Percentiles rank a stretch among this genome's conserved stretches.
phyloP scores from a whole-genome alignment of 2,329 filamentous ascomycete species.

The Thyridium curvatum region DNA sequence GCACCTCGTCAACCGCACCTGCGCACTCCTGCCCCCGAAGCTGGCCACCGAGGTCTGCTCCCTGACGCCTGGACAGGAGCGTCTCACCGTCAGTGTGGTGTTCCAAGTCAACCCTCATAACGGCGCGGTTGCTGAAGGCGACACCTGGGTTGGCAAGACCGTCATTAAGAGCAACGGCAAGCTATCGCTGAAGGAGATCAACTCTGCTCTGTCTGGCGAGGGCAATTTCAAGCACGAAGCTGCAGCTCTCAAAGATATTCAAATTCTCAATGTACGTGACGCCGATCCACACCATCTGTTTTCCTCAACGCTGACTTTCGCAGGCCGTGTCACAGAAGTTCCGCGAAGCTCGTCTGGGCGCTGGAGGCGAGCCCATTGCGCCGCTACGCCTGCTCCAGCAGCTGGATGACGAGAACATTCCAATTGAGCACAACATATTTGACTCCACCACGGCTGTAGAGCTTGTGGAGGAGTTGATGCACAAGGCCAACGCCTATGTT shows the following conservation, averaged over 20 bases:
- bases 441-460: slow-evolving; percentile 85
- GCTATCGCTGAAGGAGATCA: slow-evolving; percentile 78
- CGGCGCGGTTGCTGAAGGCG: slow-evolving; percentile 72
- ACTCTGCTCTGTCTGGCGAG: slow-evolving; percentile 66
- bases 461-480: slow-evolving; percentile 88
- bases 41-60: slow-evolving; percentile 85
- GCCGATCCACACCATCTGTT: no score
- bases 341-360: slow-evolving; percentile 78
- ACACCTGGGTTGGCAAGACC: slow-evolving; percentile 89
- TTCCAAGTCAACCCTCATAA: slow-evolving; percentile 83
- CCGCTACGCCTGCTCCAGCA: slow-evolving; percentile 86
- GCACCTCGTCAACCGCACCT: slow-evolving; percentile 81
- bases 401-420: slow-evolving; percentile 95
- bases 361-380: slow-evolving; percentile 72
- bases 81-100: slow-evolving; percentile 85
- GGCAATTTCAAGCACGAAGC: slow-evolving; percentile 56
- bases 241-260: slow-evolving; percentile 68
- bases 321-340: slow-evolving; percentile 81
- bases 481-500: slow-evolving; percentile 87
- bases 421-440: slow-evolving; percentile 94
- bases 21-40: slow-evolving; percentile 84
- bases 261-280: slow-evolving; percentile 68
- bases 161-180: slow-evolving; percentile 89
- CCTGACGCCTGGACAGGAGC: slow-evolving; percentile 77
- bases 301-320: slow-evolving; percentile 14